Percentiles rank a stretch among this genome's conserved stretches.
phyloP scores from a whole-genome alignment of 2,329 filamentous ascomycete species.

The Neonectria neomacrospora region DNA sequence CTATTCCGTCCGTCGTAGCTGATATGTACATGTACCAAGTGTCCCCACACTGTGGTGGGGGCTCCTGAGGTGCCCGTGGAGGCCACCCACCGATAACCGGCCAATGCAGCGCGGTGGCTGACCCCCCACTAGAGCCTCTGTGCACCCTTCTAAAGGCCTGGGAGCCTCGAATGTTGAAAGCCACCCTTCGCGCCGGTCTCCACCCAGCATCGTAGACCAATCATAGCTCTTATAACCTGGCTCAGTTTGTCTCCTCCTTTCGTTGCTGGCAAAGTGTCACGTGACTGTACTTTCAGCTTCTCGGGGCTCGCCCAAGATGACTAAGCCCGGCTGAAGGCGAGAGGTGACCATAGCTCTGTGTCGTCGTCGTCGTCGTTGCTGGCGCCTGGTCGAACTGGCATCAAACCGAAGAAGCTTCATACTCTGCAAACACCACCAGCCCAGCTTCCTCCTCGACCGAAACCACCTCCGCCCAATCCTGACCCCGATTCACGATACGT shows the following conservation, averaged over 20 bases:
- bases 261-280: constrained; percentile 31
- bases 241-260: neutral
- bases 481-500: constrained; percentile 6
- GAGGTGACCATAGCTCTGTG: constrained; percentile 41
- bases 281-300: constrained; percentile 19
- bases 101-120: constrained; percentile 34
- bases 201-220: constrained; percentile 29
- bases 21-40: constrained; percentile 33
- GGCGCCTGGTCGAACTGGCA: constrained; percentile 41
- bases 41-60: constrained; percentile 31
- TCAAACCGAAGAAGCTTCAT: constrained; percentile 42
- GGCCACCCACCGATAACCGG: constrained; percentile 30
- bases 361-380: constrained; percentile 47
- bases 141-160: neutral
- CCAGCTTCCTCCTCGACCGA: constrained; percentile 21
- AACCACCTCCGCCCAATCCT: constrained; percentile 16
- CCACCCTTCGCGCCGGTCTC: constrained; percentile 26
- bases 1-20: constrained; percentile 27
- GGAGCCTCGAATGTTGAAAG: constrained; percentile 29
- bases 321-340: constrained; percentile 37
- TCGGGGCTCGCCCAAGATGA: constrained; percentile 22
- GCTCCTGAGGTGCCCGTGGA: constrained; percentile 27
- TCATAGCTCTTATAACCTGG: constrained; percentile 18
- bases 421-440: constrained; percentile 32
- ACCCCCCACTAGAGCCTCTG: constrained; percentile 15